Base-by-base conservation (phyloP, 495 filamentous ascomycete species). In the Penicillium coffeae region DNA sequence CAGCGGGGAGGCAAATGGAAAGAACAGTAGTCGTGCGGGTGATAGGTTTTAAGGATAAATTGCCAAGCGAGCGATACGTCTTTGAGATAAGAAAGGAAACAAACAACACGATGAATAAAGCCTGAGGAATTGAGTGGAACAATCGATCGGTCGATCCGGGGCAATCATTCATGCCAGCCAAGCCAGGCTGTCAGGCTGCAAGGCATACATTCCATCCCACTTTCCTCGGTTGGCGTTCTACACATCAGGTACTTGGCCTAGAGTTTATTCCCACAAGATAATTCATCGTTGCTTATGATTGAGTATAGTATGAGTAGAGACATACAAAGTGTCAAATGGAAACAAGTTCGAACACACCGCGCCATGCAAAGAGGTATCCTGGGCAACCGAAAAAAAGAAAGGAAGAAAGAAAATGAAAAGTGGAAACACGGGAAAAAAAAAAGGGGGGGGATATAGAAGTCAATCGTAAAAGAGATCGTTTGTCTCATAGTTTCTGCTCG, bases 401-500 rank as follows among this genome's bases (percentile, higher is more conserved):
- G 3, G 21, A 36, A 42, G 18, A 38, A 6, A 45, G 14, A 40
- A 15, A 46, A 52, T 30, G 41, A 3, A 14, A 13, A 49, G 4
- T 30, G 25, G 5, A 30, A 30, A 10, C 10, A 4, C 4, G 4
- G 25, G 10, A 30, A 10, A 44, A 10, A 8, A 49, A 42, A 47
- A 47, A 30, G 36, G 42, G 32, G 30, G 14, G 34, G 14, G 21
- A 27, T 21, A 30, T 36, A 18, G n/a, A 42, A 14, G 38, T 37
- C 40, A 19, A n/a, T 21, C 12, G 8, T 36, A 12, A 25, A 15
- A n/a, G n/a, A n/a, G n/a, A n/a, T 30, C 25, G 10, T 30, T 4
- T 5, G 4, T 30, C 25, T 69, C 52, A 71, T 27, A 64, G 45
- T 21, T 69, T 69, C 22, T 67, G 64, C 48, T 75, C 72, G 7